These are phyloP conservation scores for Sisymbrium altissimum DNA, from an alignment of 345 rosid species.

Conservation along the genomic window DNA sequence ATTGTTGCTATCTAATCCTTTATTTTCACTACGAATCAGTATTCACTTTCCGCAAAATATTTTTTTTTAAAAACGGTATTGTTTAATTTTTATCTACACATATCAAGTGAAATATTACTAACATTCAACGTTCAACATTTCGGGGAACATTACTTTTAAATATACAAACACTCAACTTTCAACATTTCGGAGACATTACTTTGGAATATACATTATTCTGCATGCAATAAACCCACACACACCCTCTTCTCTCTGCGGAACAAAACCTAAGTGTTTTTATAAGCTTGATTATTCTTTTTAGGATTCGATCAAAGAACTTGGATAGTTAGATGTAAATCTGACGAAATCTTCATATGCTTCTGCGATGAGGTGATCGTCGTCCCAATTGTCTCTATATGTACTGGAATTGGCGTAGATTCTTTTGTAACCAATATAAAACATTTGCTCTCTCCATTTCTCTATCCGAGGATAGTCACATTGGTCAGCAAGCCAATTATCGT, in stretches of 20 bases:
- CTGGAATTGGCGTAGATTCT: conserved; percentile 7
- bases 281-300: neutral
- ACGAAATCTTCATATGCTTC: conserved; percentile 45
- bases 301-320: neutral
- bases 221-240: neutral
- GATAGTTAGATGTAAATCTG: neutral
- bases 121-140: too few species aligned
- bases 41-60: too few species aligned
- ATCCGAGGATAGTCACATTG: conserved; percentile 13
- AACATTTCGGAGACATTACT: too few species aligned
- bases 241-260: neutral
- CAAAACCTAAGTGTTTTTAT: neutral
- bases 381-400: conserved; percentile 53
- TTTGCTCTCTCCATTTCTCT: conserved; percentile 49
- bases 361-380: conserved; percentile 39
- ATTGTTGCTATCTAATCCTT: too few species aligned
- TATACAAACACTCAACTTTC: too few species aligned
- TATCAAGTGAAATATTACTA: too few species aligned
- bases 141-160: too few species aligned
- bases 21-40: too few species aligned
- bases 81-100: too few species aligned
- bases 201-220: too few species aligned
- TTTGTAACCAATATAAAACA: conserved; percentile 17
- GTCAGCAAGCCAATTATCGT: conserved; percentile 38
- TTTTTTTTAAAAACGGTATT: too few species aligned